These are phyloP conservation scores for Phoenix roebelenii DNA, from an alignment of 176 grass and related monocot species.

Conservation along the genomic window DNA sequence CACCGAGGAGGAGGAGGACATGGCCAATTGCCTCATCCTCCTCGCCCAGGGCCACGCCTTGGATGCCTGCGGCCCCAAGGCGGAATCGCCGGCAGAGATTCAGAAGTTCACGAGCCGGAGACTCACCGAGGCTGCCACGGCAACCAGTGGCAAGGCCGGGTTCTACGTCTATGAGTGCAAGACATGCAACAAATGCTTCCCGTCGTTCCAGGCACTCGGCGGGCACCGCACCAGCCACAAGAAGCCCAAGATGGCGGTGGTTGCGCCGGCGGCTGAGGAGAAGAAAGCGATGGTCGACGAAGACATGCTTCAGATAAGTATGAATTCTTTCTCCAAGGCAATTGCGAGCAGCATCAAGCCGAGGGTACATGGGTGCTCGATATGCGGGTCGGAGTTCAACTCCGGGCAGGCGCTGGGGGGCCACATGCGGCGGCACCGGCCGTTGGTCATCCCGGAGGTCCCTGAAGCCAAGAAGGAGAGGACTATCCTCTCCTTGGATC, in stretches of 20 bases:
- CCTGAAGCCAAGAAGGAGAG: conserved; percentile 47
- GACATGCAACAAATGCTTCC: conserved; percentile 81
- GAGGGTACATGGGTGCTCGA: conserved; percentile 64
- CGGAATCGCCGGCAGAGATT: neutral
- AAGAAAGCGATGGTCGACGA: neutral
- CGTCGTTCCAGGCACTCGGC: conserved; percentile 88
- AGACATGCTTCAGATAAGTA: conserved; percentile 5
- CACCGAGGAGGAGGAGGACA: conserved; percentile 69
- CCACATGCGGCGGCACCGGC: conserved; percentile 87
- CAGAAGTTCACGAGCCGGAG: conserved; percentile 30
- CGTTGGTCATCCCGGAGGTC: conserved; percentile 24
- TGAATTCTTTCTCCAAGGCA: conserved; percentile 2
- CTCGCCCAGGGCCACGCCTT: conserved; percentile 32
- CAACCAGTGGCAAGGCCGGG: neutral
- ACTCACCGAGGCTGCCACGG: conserved; percentile 6
- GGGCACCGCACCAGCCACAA: conserved; percentile 97
- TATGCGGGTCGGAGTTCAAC: conserved; percentile 73
- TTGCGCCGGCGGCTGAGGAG: no score
- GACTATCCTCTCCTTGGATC: conserved; percentile 61
- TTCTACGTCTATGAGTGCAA: conserved; percentile 74
- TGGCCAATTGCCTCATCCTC: conserved; percentile 74
- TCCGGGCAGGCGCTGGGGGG: conserved; percentile 92
- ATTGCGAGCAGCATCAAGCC: conserved; percentile 17
- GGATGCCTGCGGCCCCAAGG: neutral
- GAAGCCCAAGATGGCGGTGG: conserved; percentile 40